A percentile compares a stretch with the other conserved stretches of the same genome.
Evolutionary conservation across 371 early-diverging fungal species (phyloP).

Genomic region (Coemansia sp.): DNA sequence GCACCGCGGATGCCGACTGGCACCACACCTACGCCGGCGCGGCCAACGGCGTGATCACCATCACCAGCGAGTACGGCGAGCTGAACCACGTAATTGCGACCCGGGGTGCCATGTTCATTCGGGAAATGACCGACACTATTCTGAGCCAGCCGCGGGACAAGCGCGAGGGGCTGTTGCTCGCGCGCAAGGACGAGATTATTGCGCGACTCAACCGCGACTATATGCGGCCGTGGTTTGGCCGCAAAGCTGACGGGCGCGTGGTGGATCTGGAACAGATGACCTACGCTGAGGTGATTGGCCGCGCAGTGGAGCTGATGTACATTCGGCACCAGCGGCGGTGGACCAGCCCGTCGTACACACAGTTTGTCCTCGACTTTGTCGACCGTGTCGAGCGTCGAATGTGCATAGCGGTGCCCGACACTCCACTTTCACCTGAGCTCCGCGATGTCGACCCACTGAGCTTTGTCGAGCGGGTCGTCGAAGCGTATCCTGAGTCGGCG

Average conservation of each 20-base stretch:
- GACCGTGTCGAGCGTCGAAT: slow-evolving; percentile 91
- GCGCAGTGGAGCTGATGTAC: slow-evolving; percentile 82
- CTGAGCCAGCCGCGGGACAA: slow-evolving; percentile 84
- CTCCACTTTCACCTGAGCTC: slow-evolving; percentile 48
- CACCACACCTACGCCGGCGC: slow-evolving; percentile 86
- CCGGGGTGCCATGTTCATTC: slow-evolving; percentile 83
- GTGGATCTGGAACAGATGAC: slow-evolving; percentile 90
- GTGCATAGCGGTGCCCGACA: background rate
- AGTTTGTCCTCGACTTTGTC: slow-evolving; percentile 59
- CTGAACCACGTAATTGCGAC: slow-evolving; percentile 95
- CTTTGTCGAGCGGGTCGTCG: slow-evolving; percentile 68
- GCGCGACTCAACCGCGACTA: slow-evolving; percentile 81
- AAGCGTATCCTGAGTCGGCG: slow-evolving; percentile 71
- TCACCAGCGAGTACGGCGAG: slow-evolving; percentile 91
- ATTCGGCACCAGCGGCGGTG: slow-evolving; percentile 76
- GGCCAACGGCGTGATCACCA: slow-evolving; percentile 77
- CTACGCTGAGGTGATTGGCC: slow-evolving; percentile 82
- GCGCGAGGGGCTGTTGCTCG: slow-evolving; percentile 70
- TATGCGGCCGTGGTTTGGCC: slow-evolving; percentile 87
- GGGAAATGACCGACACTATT: slow-evolving; percentile 84
- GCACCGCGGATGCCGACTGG: slow-evolving; percentile 85
- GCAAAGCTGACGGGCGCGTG: slow-evolving; percentile 71
- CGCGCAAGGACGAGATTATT: slow-evolving; percentile 90
- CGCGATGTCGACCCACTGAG: slow-evolving; percentile 58
- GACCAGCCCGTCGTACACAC: slow-evolving; percentile 77